Base-by-base conservation (phyloP, 148 eudicot genomes). In the Rhododendron ovatum region DNA sequence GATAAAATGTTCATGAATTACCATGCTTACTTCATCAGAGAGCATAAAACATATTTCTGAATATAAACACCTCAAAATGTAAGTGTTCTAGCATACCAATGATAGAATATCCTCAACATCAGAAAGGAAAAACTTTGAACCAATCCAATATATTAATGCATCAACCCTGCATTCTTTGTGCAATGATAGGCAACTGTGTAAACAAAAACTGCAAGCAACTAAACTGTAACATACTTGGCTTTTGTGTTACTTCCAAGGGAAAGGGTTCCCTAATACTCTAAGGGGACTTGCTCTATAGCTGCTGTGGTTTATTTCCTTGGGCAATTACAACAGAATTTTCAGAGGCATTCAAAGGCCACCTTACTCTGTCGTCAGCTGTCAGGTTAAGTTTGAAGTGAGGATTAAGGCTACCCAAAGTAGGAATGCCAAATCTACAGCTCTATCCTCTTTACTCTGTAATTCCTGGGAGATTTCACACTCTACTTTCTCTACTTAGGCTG, bases 1-100 rank as follows among this genome's bases (percentile, higher is more conserved):
- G 78, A 85, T 83, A 53, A 26, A 59, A 57, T 82, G n/a, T 35
- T 83, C 69, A 71, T 81, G 77, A 67, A 51, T 18, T 61, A 35
- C 59, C 14, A 30, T 80, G 14, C 76, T 85, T 51, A 69, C 28
- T 48, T 26, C 22, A 48, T 59, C 7, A 26, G 57, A 47, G 59
- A 79, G 28, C 20, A 43, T 20, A 12, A 3, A 41, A 28, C 61
- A 35, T 12, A 28, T 30, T 53, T 53, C 5, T 3, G 1, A n/a
- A 50, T 41, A 47, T 13, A 22, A 17, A 43, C 13, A 77, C 57
- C 82, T 48, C 9, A n/a, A 65, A n/a, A 10, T 5, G 30, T 2
- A 14, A 45, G 41, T 48, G 55, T 47, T 3, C 33, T 78, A 12
- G 55, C 30, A 78, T 10, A 5, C 81, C 81, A 78, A 22, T 24